Base-by-base conservation (phyloP, 1,139 yeast genomes). In the Sugiyamaella castrensis region DNA sequence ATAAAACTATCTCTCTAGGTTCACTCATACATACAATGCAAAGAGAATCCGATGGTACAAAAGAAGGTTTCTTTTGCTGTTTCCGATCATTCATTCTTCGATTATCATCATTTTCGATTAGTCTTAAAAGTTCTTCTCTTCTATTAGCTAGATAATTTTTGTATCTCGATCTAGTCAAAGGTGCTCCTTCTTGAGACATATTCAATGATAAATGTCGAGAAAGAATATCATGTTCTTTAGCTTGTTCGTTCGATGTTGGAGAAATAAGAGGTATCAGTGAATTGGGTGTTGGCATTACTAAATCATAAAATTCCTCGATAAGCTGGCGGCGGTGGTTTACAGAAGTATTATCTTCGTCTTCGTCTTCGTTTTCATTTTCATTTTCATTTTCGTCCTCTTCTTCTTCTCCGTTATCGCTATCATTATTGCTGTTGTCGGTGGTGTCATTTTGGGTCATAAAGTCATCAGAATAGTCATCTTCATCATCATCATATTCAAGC, bases 321-420 rank as follows among this genome's bases (percentile, higher is more conserved):
- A 19, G 24, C 24, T 19, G 24, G 24, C 24, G 24, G 5, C 24
- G 24, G 26, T 19, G 8, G 11, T 27, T 8, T 32, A 45, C 39
- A 35, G 43, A 34, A 33, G 43, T 42, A 28, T 44, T 53, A 26
- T 63, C 52, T 4, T 5, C 5, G 24, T 19, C 24, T 4, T 19
- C 5, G 33, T 57, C 62, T 4, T 58, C 58, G 10, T 58, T 62
- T 16, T 53, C 59, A 6, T 52, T 58, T 11, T 57, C 59, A 11
- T 48, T 47, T 8, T 54, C 58, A 15, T 52, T 53, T 10, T 55
- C 49, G 36, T 19, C 47, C 1, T 50, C 50, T 16, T 44, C 46
- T 10, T 53, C 58, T 8, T 50, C 52, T 4, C 52, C 54, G 10
- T 51, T 53, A 12, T 54, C 53, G 15, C 53, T 52, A 15, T 46